These are phyloP conservation scores for Clonostachys byssicola DNA, from an alignment of 2,329 filamentous ascomycete species.

Conservation along the genomic window DNA sequence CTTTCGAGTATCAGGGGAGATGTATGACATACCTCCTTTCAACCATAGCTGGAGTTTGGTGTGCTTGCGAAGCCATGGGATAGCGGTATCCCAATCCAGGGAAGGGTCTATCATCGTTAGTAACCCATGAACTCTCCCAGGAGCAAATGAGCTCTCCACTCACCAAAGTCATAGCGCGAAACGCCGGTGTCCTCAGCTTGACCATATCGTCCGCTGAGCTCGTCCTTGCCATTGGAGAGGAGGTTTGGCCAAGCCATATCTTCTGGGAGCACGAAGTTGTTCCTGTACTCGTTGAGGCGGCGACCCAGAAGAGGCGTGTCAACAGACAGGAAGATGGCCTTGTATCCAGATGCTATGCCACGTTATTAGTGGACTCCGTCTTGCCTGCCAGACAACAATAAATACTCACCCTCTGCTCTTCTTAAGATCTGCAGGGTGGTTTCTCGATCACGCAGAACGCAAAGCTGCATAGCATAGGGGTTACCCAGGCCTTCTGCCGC, in stretches of 20 bases:
- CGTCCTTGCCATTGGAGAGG: not conserved
- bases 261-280: conserved; percentile 41
- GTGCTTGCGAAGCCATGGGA: conserved; percentile 54
- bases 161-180: too few species aligned
- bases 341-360: conserved; percentile 26
- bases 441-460: conserved; percentile 11
- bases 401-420: conserved; percentile 10
- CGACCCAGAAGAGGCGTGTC: conserved; percentile 50
- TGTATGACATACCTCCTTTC: conserved; percentile 27
- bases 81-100: conserved; percentile 58
- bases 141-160: too few species aligned
- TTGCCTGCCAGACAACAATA: too few species aligned
- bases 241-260: conserved; percentile 32
- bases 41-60: conserved; percentile 34
- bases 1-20: not conserved
- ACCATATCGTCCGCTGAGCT: too few species aligned
- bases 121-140: too few species aligned
- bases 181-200: too few species aligned
- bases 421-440: conserved; percentile 11
- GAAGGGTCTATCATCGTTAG: conserved; percentile 29
- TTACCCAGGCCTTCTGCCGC: conserved; percentile 7
- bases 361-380: too few species aligned
- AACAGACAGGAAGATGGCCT: conserved; percentile 53
- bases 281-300: conserved; percentile 38
- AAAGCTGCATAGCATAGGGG: conserved; percentile 15